Conservation (phyloP, 2,329 filamentous ascomycete genomes). For the Aspergillus clavatus region DNA sequence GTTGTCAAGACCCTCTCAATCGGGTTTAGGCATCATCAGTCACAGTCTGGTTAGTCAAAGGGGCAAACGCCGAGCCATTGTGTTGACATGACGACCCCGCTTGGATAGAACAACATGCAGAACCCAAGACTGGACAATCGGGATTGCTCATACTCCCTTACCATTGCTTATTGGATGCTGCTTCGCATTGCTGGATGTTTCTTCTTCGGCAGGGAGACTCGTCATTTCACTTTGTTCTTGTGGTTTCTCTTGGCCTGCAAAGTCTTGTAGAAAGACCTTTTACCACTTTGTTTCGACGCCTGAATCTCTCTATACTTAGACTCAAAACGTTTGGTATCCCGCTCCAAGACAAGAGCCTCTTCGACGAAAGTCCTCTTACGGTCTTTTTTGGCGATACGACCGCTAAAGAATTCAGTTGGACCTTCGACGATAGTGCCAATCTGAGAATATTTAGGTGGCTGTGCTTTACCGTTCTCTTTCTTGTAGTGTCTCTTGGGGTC, state of each 20-base stretch:
- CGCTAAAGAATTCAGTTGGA: conserved; percentile 79
- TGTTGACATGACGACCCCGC: neutral
- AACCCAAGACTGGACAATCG: too few species aligned
- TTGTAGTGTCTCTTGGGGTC: conserved; percentile 90
- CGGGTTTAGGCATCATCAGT: conserved; percentile 21
- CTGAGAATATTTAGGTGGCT: conserved; percentile 77
- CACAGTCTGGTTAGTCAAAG: neutral
- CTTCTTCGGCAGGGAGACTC: neutral
- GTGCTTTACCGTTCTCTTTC: conserved; percentile 68
- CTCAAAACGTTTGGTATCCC: conserved; percentile 68
- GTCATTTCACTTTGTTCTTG: conserved; percentile 20
- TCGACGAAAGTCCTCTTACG: conserved; percentile 82
- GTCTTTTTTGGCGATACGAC: conserved; percentile 78
- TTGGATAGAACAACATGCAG: neutral
- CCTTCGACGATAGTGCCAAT: conserved; percentile 85
- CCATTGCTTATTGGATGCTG: too few species aligned
- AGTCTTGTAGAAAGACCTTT: conserved; percentile 83
- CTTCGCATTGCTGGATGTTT: neutral
- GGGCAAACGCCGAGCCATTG: too few species aligned
- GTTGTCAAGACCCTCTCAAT: conserved; percentile 31
- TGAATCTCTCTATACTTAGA: conserved; percentile 85
- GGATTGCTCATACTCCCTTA: too few species aligned
- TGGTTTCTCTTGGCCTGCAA: conserved; percentile 56
- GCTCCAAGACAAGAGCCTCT: conserved; percentile 68
- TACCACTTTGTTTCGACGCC: conserved; percentile 74